Conservation (phyloP, 441 rosid genomes). For the Corymbia citriodora region DNA sequence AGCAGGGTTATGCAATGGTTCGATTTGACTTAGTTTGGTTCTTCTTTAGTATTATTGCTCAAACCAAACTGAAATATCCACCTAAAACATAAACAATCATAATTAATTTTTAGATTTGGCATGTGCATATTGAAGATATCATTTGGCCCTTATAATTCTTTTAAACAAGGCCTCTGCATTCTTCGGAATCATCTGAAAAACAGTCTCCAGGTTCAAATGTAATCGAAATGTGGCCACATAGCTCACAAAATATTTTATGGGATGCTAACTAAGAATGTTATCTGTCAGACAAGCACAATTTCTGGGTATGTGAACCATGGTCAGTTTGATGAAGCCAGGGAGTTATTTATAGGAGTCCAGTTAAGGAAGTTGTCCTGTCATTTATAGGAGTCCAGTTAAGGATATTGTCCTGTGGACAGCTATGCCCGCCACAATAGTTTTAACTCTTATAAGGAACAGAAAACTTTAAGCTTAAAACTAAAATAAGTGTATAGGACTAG, state of each 20-base stretch:
- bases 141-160: neutral
- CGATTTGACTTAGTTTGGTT: neutral
- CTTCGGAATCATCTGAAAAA: neutral
- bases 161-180: neutral
- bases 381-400: constrained; percentile 49
- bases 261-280: constrained; percentile 29
- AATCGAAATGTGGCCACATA: constrained; percentile 36
- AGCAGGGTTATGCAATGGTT: neutral
- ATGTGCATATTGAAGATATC: neutral
- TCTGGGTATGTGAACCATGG: constrained; percentile 38
- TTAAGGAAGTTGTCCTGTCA: constrained; percentile 41
- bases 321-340: constrained; percentile 31
- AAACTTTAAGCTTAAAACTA: neutral
- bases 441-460: neutral
- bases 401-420: constrained; percentile 57
- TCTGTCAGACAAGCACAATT: constrained; percentile 51
- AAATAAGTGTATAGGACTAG: neutral
- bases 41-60: neutral
- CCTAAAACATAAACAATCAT: neutral
- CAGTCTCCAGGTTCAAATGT: constrained; percentile 16
- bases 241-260: constrained; percentile 40
- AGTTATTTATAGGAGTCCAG: constrained; percentile 51
- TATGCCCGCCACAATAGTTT: constrained; percentile 12
- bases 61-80: neutral
- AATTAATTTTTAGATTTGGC: neutral